phyloP scores from a whole-genome alignment of 2,329 filamentous ascomycete genomes.

The Plenodomus lindquistii region DNA sequence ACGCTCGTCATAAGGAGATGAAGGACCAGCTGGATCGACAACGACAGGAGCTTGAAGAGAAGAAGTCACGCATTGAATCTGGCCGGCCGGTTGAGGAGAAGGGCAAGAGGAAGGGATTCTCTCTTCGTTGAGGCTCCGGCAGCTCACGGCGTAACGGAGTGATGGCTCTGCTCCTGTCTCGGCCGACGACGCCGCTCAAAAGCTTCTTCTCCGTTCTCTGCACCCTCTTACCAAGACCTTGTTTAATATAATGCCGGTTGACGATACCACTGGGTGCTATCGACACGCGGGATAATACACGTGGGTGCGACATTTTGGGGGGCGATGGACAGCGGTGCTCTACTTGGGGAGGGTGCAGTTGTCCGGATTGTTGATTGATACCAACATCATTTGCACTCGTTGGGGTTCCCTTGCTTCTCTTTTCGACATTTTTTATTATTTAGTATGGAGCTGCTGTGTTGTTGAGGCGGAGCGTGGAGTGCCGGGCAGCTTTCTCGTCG shows the following conservation, averaged over 20 bases:
- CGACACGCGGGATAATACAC: constrained; percentile 43
- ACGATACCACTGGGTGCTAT: constrained; percentile 48
- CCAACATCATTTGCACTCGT: constrained; percentile 49
- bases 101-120: constrained; percentile 99
- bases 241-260: constrained; percentile 46
- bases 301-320: constrained; percentile 36
- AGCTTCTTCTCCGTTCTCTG: constrained; percentile 39
- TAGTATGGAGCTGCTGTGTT: constrained; percentile 43
- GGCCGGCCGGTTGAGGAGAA: constrained; percentile 96
- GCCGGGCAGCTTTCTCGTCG: constrained; percentile 39
- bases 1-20: constrained; percentile 98
- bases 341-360: constrained; percentile 39
- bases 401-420: constrained; percentile 36
- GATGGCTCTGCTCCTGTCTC: constrained; percentile 12
- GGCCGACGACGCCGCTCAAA: constrained; percentile 34
- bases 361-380: constrained; percentile 50
- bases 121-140: constrained; percentile 73
- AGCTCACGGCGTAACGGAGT: constrained; percentile 10
- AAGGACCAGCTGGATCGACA: constrained; percentile 98
- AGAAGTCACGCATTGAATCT: constrained; percentile 94
- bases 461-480: constrained; percentile 35
- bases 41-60: constrained; percentile 93
- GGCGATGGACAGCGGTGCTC: constrained; percentile 35
- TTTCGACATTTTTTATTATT: constrained; percentile 43
- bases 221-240: constrained; percentile 45